Evolutionary conservation across 208 protist genomes (phyloP), one percentile per base, ranked within the genome.

Genomic region (Leishmania lainsoni): DNA sequence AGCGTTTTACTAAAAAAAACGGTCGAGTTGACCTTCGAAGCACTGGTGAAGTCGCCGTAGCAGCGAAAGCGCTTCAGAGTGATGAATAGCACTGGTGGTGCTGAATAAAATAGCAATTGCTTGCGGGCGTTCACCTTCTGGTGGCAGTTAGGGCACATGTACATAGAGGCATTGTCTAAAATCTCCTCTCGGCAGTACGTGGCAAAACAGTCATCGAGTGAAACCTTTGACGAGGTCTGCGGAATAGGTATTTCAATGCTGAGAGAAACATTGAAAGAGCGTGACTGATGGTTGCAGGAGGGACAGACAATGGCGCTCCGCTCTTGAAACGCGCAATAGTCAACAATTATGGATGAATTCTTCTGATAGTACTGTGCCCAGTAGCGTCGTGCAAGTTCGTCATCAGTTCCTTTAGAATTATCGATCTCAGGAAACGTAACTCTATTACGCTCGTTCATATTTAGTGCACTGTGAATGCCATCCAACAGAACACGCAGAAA

Each of bases 321-420:
- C 71, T 98, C 94, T 76, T 97, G 93, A 76, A 96, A 97, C 0
- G 83, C 86, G 78, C 93, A 97, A 10, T 88, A 75, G 26, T 98
- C 93, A 2, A 98, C 93, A 71, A 99, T 93, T n/a, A 99, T 79
- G 0, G 97, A 99, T 35, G 92, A 88, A 81, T 99, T 99, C 68
- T 90, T 83, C 61, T 91, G 68, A 39, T 76, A 87, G 76, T 99
- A 98, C 51, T 94, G 82, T 20, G 81, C 70, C 94, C 94, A 98
- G 51, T 92, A 92, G 35, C 89, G 80, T 26, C 86, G 74, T 20
- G 98, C 94, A 14, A 98, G 87, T 42, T 93, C 89, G 5, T 84
- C 70, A 82, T 99, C 93, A 32, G 75, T 89, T 14, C 93, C 92
- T 39, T 82, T 86, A 26, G 71, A 88, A 20, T 93, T 98, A 84